phyloP scores from a whole-genome alignment of 2,329 filamentous ascomycete species.

The Ceratocystis huliohia region DNA sequence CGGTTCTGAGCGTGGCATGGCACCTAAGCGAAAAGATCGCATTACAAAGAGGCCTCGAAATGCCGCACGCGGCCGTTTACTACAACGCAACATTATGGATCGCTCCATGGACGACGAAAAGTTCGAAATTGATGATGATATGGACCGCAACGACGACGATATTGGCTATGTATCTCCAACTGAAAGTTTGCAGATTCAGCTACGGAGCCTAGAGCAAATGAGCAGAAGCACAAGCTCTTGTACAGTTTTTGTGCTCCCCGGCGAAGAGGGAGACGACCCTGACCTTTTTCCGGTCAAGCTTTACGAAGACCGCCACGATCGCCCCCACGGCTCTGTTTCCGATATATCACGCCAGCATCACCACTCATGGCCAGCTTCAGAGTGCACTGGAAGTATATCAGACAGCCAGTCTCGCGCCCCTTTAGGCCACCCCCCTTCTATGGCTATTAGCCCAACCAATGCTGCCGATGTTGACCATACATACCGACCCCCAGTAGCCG shows the following conservation, averaged over 20 bases:
- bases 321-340: slow-evolving; percentile 25
- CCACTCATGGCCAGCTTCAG: slow-evolving; percentile 36
- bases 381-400: slow-evolving; percentile 38
- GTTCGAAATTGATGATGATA: slow-evolving; percentile 9
- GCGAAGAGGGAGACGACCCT: slow-evolving; percentile 66
- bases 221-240: slow-evolving; percentile 71
- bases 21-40: slow-evolving; percentile 18
- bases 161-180: slow-evolving; percentile 16
- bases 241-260: slow-evolving; percentile 64
- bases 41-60: slow-evolving; percentile 15
- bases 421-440: slow-evolving; percentile 48
- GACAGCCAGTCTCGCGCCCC: slow-evolving; percentile 34
- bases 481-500: slow-evolving; percentile 69
- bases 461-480: slow-evolving; percentile 76
- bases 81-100: slow-evolving; percentile 3
- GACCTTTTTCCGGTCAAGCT: slow-evolving; percentile 66
- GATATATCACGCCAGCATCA: slow-evolving; percentile 5
- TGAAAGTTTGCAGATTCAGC: slow-evolving; percentile 47
- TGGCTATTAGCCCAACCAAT: slow-evolving; percentile 52
- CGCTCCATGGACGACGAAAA: slow-evolving; percentile 13
- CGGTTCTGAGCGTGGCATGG: slow-evolving; percentile 12
- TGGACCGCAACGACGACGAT: slow-evolving; percentile 19
- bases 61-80: not conserved
- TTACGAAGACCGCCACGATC: slow-evolving; percentile 47
- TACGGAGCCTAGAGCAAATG: slow-evolving; percentile 73